Evolutionary conservation across 106 monocot genomes (phyloP).

Genomic region (Apostasia shenzhenica): DNA sequence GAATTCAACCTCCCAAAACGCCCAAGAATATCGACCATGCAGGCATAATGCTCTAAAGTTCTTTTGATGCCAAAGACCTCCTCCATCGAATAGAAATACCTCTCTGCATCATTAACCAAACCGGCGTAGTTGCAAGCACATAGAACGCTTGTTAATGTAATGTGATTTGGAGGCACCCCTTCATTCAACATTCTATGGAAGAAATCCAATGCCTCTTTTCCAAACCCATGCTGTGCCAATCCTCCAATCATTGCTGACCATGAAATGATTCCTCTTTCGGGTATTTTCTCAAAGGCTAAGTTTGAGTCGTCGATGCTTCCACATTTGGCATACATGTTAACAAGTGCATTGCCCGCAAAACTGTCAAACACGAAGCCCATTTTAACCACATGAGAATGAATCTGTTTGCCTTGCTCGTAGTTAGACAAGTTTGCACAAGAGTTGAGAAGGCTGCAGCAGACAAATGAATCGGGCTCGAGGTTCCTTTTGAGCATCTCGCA

Average conservation of each 20-base stretch:
- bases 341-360: constrained; percentile 74
- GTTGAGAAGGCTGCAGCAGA: constrained; percentile 72
- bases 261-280: constrained; percentile 61
- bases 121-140: constrained; percentile 85
- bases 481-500: constrained; percentile 32
- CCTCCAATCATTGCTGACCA: constrained; percentile 98
- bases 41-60: constrained; percentile 78
- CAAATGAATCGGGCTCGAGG: constrained; percentile 65
- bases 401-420: constrained; percentile 80
- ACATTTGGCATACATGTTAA: constrained; percentile 95
- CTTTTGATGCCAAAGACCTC: constrained; percentile 43
- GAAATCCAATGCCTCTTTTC: constrained; percentile 55
- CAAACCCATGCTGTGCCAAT: constrained; percentile 81
- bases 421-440: constrained; percentile 79
- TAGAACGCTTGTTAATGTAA: constrained; percentile 81
- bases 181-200: constrained; percentile 66
- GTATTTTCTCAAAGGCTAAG: constrained; percentile 46
- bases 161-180: constrained; percentile 64
- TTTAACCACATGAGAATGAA: constrained; percentile 59
- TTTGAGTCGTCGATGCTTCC: constrained; percentile 74
- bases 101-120: constrained; percentile 53
- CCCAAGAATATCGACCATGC: constrained; percentile 81
- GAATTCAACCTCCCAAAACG: constrained; percentile 61
- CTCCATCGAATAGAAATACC: constrained; percentile 61
- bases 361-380: constrained; percentile 42